Conservation (phyloP, 2,329 filamentous ascomycete species). For the Neopestalotiopsis rosae region DNA sequence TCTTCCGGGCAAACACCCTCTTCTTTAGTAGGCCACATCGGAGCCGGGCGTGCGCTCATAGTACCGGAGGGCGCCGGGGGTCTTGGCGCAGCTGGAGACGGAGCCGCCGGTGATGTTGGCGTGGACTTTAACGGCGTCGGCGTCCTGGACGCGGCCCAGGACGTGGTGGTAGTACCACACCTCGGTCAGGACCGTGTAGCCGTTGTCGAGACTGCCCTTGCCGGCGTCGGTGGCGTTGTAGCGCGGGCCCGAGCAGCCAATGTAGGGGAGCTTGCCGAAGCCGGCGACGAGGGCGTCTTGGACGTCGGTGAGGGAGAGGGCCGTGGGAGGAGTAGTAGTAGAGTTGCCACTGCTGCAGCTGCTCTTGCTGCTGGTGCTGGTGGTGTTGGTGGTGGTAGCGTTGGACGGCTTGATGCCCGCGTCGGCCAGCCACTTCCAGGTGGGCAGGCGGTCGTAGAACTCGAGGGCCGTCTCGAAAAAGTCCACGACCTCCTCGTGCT, state of each 20-base stretch:
- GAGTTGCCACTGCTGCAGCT: not conserved
- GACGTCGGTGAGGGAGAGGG: constrained; percentile 53
- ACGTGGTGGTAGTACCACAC: constrained; percentile 72
- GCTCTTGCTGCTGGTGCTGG: not conserved
- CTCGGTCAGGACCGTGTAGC: constrained; percentile 63
- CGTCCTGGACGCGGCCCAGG: constrained; percentile 60
- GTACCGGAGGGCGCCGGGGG: constrained; percentile 58
- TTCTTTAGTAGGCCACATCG: constrained; percentile 26
- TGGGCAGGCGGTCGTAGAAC: constrained; percentile 64
- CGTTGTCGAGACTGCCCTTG: constrained; percentile 57
- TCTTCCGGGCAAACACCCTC: not conserved
- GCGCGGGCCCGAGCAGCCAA: constrained; percentile 64
- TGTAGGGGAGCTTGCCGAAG: constrained; percentile 61
- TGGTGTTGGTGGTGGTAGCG: constrained; percentile 15
- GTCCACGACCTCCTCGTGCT: constrained; percentile 65
- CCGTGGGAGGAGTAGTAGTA: constrained; percentile 51
- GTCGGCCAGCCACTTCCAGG: constrained; percentile 62
- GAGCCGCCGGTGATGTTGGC: constrained; percentile 52
- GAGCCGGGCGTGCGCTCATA: constrained; percentile 53
- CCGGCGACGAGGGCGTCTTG: constrained; percentile 53
- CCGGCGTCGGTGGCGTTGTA: constrained; percentile 67
- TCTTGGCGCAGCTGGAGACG: constrained; percentile 60
- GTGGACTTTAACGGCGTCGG: constrained; percentile 48
- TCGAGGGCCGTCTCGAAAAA: constrained; percentile 66
- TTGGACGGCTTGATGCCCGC: constrained; percentile 64